phyloP scores from a whole-genome alignment of 352 stramenopile genomes.

The Phytopythium vexans region DNA sequence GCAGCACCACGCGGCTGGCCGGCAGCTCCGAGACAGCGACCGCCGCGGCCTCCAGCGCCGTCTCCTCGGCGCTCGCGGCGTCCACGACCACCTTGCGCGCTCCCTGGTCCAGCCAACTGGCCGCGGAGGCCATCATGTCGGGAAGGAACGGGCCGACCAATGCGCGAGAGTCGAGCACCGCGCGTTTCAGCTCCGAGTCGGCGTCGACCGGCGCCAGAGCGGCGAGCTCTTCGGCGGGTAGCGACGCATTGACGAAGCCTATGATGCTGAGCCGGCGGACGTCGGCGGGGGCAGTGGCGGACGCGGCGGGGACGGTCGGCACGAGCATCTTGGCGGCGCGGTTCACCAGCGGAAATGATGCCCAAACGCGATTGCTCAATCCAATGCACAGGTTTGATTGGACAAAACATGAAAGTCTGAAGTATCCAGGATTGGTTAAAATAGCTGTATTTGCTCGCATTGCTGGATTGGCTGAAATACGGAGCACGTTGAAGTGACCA shows the following conservation, averaged over 20 bases:
- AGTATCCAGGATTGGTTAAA: background rate
- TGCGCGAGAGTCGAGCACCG: constrained; percentile 41
- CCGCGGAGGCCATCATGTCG: constrained; percentile 51
- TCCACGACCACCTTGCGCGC: constrained; percentile 51
- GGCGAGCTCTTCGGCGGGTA: constrained; percentile 25
- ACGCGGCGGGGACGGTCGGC: constrained; percentile 14
- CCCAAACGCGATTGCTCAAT: constrained; percentile 1
- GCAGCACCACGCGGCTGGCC: constrained; percentile 52
- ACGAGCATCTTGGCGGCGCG: constrained; percentile 23
- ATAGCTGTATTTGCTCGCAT: no score
- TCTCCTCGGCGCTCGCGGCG: constrained; percentile 37
- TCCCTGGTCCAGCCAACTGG: constrained; percentile 69
- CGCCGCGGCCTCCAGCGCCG: constrained; percentile 42
- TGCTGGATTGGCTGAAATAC: constrained; percentile 2
- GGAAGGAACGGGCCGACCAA: constrained; percentile 59
- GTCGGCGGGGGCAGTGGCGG: constrained; percentile 8
- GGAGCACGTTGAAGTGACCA: no score
- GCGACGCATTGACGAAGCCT: constrained; percentile 31
- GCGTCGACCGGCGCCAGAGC: constrained; percentile 22
- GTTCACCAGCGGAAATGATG: background rate
- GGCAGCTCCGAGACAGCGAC: constrained; percentile 67
- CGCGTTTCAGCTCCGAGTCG: constrained; percentile 29
- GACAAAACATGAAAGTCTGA: no score
- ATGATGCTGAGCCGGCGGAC: constrained; percentile 48
- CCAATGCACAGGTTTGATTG: background rate